Evolutionary conservation across 2,329 filamentous ascomycete species (phyloP).

Genomic region (Tetracladium maxilliforme): DNA sequence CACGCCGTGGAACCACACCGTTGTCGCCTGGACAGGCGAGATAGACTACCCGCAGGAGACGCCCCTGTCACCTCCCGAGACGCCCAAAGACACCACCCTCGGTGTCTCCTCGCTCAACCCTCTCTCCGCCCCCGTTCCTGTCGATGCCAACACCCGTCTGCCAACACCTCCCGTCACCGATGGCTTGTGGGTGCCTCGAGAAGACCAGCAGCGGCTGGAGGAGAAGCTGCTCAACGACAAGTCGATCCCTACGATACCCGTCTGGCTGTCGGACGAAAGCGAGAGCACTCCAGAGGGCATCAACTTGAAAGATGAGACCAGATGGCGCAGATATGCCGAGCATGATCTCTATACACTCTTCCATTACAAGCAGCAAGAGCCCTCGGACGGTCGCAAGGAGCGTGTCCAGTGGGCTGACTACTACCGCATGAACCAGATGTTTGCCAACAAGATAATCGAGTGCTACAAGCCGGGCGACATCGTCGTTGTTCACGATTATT

Average conservation of each 20-base stretch:
- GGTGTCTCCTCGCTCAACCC: slow-evolving; percentile 45
- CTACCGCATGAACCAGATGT: slow-evolving; percentile 81
- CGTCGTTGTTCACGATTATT: slow-evolving; percentile 87
- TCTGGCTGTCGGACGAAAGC: slow-evolving; percentile 74
- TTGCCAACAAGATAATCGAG: slow-evolving; percentile 77
- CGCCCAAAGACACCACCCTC: slow-evolving; percentile 32
- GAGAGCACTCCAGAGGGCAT: slow-evolving; percentile 55
- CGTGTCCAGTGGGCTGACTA: slow-evolving; percentile 85
- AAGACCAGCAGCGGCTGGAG: slow-evolving; percentile 62
- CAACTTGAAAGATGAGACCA: slow-evolving; percentile 62
- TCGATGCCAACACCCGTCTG: slow-evolving; percentile 43
- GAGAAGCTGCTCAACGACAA: slow-evolving; percentile 57
- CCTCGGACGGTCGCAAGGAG: slow-evolving; percentile 70
- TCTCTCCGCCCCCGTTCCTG: slow-evolving; percentile 64
- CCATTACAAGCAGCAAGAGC: slow-evolving; percentile 91
- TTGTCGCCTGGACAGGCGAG: slow-evolving; percentile 93
- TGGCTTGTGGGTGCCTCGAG: slow-evolving; percentile 53
- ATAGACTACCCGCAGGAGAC: slow-evolving; percentile 42
- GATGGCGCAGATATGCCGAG: slow-evolving; percentile 86
- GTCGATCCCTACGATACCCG: slow-evolving; percentile 66
- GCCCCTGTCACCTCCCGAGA: slow-evolving; percentile 27
- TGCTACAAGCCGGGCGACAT: slow-evolving; percentile 88
- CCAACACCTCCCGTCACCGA: slow-evolving; percentile 46
- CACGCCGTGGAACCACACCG: slow-evolving; percentile 77
- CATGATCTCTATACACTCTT: slow-evolving; percentile 85